Conservation (phyloP, 108 stramenopile species). For the Nitzschia sp. region DNA sequence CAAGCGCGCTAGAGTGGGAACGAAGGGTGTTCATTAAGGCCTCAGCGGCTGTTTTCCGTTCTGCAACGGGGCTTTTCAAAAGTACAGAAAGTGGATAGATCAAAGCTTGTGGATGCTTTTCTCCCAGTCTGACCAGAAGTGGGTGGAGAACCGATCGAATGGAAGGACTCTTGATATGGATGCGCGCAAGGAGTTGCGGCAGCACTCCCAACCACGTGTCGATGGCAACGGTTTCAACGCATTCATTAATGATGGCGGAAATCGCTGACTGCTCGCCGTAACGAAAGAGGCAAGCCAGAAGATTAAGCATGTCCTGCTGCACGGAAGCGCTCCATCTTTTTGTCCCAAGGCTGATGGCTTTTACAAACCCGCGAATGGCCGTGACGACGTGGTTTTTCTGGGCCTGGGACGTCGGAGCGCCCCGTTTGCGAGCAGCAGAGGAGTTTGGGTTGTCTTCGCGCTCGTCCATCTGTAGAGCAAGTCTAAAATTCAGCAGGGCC, state of each 20-base stretch:
- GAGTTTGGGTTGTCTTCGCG: constrained; percentile 37
- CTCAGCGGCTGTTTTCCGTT: constrained; percentile 91
- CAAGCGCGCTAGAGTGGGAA: constrained; percentile 83
- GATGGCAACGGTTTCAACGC: constrained; percentile 71
- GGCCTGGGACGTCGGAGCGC: constrained; percentile 9
- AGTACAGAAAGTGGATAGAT: constrained; percentile 97
- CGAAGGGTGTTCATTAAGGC: constrained; percentile 85
- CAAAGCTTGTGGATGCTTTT: constrained; percentile 94
- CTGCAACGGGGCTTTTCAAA: constrained; percentile 84
- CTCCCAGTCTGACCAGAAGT: constrained; percentile 87
- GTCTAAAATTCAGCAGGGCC: constrained; percentile 96
- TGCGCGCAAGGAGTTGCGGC: constrained; percentile 98
- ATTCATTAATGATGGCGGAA: constrained; percentile 67
- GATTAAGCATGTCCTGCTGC: constrained; percentile 96
- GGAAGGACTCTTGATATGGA: constrained; percentile 82
- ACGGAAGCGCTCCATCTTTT: constrained; percentile 92
- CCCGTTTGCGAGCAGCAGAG: background rate
- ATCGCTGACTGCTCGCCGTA: constrained; percentile 89
- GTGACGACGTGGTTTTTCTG: constrained; percentile 70
- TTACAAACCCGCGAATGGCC: constrained; percentile 93
- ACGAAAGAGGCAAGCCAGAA: constrained; percentile 94
- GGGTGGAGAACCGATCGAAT: constrained; percentile 86
- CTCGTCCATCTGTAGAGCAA: constrained; percentile 83
- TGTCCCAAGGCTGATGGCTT: constrained; percentile 90
- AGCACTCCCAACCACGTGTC: constrained; percentile 98